Base-by-base conservation (phyloP, 768 basidiomycete genomes). In the Lactarius vividus region DNA sequence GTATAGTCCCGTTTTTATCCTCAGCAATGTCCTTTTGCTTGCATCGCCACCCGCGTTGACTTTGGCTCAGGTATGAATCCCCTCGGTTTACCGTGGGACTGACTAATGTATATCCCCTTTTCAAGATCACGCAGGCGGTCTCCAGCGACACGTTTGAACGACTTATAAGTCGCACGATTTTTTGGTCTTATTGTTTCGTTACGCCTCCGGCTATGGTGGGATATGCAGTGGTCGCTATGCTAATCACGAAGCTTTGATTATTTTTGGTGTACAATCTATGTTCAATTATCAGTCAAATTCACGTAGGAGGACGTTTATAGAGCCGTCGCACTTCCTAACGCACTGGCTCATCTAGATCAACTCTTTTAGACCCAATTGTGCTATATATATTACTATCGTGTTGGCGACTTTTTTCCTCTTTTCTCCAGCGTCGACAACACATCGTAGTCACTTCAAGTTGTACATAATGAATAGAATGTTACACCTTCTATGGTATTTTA, bases 101-200 rank as follows among this genome's bases (percentile, higher is more conserved):
- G 23, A 82, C 80, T 40, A 52, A 35, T 33, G 9, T 62, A 18
- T 15, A 40, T 52, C 20, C 55, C 13, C 53, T 8, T 16, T 20
- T 28, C 5, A 80, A 91, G 81, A 92, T 95, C 71, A 93, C 94
- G 0, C 90, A 93, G 74, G 88, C 91, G 72, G 90, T 88, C 2
- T 88, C 80, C 0, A 91, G 92, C 3, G 92, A 92, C 72, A 88
- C 92, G 0, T 98, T 98, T 73, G 96, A 98, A 78, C 82, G 94
- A 1, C 82, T 98, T 40, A 90, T 97, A 74, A 89, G 87, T 66
- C 84, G 92, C 61, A 98, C 96, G 0, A 92, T 98, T 65, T 94
- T 94, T 74, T 95, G 94, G 93, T 83, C 89, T 2, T 98, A 96
- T 73, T 94, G 92, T 70, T 77, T 94, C 39, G 79, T 95, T 63